Percentiles rank a stretch among this genome's conserved stretches.
These are phyloP conservation scores for Zymoseptoria brevis DNA, from an alignment of 2,329 filamentous ascomycete genomes.

Conservation along the genomic window DNA sequence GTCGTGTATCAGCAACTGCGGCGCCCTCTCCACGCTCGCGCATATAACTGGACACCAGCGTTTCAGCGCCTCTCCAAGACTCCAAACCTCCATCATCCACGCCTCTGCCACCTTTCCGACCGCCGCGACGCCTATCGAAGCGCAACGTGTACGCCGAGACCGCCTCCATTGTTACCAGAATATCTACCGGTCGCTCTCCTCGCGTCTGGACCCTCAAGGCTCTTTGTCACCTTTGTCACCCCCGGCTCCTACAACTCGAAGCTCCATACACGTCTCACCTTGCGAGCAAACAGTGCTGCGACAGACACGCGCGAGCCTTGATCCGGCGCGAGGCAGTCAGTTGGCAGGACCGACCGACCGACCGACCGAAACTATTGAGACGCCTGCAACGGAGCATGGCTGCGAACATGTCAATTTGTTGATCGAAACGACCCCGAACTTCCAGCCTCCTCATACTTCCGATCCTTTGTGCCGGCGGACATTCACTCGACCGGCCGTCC, in stretches of 20 bases:
- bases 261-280: neutral
- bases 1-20: neutral
- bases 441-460: neutral
- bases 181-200: neutral
- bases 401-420: neutral
- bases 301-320: neutral
- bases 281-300: neutral
- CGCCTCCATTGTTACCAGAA: neutral
- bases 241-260: neutral
- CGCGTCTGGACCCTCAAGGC: neutral
- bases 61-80: neutral
- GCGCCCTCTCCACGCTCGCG: neutral
- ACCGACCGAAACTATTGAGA: neutral
- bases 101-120: neutral
- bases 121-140: neutral
- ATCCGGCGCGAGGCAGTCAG: neutral
- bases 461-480: neutral
- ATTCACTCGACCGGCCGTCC: constrained; percentile 2
- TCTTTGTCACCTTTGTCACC: neutral
- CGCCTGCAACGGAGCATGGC: neutral
- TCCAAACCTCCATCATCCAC: neutral
- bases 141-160: neutral
- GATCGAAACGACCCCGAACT: neutral
- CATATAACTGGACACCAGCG: neutral
- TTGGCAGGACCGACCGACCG: neutral